Evolutionary conservation across 129 eudicot species (phyloP).

Genomic region (Pseudognaphalium luteoalbum): DNA sequence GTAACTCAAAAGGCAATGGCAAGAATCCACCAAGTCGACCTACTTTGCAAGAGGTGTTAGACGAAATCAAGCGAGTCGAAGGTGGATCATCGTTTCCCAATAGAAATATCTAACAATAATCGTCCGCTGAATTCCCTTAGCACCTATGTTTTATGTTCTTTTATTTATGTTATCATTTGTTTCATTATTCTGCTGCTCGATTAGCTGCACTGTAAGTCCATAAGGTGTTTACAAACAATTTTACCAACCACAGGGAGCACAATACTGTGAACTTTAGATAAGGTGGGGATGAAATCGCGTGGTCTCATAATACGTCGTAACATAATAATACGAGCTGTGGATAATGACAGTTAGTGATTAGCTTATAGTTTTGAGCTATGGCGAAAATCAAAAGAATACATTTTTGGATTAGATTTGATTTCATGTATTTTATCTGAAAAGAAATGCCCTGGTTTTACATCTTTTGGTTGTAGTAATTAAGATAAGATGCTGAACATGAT

Average conservation of each 20-base stretch:
- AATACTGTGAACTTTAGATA: not conserved
- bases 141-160: not conserved
- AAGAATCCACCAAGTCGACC: constrained; percentile 22
- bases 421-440: no score
- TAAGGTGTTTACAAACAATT: not conserved
- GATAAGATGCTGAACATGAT: no score
- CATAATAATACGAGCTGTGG: not conserved
- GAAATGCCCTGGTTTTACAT: no score
- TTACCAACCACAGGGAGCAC: not conserved
- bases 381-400: no score
- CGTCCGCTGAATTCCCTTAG: not conserved
- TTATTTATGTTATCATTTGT: not conserved
- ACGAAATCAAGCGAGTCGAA: constrained; percentile 66
- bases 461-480: no score
- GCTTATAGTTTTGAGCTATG: no score
- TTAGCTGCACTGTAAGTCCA: not conserved
- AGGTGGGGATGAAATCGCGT: no score
- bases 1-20: constrained; percentile 1
- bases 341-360: not conserved
- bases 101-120: constrained; percentile 21
- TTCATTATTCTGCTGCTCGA: not conserved
- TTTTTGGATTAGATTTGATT: no score
- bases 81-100: constrained; percentile 32
- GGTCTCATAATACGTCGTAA: not conserved
- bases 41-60: constrained; percentile 43